Conservation (phyloP, 768 basidiomycete genomes). For the Pleurotus platypus region DNA sequence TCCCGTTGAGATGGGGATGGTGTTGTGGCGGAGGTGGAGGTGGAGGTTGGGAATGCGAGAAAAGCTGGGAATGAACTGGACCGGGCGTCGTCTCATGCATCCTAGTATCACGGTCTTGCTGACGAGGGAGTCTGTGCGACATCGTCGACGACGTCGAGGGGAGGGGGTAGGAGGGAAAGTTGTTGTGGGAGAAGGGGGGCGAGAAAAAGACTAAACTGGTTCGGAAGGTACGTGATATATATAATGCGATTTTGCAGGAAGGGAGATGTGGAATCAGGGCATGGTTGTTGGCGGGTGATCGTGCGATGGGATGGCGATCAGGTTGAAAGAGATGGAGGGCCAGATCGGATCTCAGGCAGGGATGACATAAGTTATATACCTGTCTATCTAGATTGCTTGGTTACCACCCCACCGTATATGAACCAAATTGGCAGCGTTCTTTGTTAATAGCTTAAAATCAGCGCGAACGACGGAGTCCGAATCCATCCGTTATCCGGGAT, state of each 20-base stretch:
- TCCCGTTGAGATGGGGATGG: slow-evolving; percentile 53
- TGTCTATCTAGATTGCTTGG: slow-evolving; percentile 7
- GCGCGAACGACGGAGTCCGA: slow-evolving; percentile 5
- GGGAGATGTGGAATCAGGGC: slow-evolving; percentile 34
- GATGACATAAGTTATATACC: slow-evolving; percentile 37
- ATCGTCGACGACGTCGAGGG: slow-evolving; percentile 28
- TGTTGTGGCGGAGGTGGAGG: slow-evolving; percentile 21
- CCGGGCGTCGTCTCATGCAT: slow-evolving; percentile 54
- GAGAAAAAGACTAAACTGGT: slow-evolving; percentile 45
- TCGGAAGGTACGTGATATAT: slow-evolving; percentile 49
- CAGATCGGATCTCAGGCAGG: slow-evolving; percentile 44
- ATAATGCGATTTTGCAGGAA: slow-evolving; percentile 41
- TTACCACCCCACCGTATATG: slow-evolving; percentile 6
- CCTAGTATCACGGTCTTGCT: slow-evolving; percentile 52
- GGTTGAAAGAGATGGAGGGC: slow-evolving; percentile 27
- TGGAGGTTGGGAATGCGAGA: slow-evolving; percentile 36
- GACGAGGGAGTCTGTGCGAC: slow-evolving; percentile 63
- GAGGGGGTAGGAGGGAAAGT: slow-evolving; percentile 21
- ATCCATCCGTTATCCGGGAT: slow-evolving; percentile 8
- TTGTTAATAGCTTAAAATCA: slow-evolving; percentile 10
- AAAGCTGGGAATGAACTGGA: slow-evolving; percentile 26
- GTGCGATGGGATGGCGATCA: slow-evolving; percentile 66
- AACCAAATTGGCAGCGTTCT: slow-evolving; percentile 7
- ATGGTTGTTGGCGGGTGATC: slow-evolving; percentile 43
- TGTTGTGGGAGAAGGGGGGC: slow-evolving; percentile 34